Percentiles rank a stretch among this genome's conserved stretches.
Conservation (phyloP, 441 rosid species). For the Flueggea neowawraea region DNA sequence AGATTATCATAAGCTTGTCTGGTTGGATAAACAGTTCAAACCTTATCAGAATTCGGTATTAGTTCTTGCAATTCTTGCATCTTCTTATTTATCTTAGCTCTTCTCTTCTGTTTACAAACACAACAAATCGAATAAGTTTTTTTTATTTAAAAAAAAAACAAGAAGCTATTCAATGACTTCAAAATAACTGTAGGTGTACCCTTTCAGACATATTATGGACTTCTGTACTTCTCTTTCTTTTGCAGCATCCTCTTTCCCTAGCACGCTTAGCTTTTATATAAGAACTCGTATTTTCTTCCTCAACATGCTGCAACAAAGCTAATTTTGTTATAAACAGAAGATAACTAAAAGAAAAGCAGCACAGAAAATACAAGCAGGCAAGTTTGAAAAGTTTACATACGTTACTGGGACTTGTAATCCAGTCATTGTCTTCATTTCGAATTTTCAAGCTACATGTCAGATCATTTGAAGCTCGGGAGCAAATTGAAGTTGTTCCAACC, state of each 20-base stretch:
- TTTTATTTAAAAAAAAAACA: background rate
- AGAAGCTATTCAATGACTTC: background rate
- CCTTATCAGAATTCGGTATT: constrained; percentile 83
- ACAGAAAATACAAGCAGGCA: background rate
- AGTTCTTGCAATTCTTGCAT: constrained; percentile 78
- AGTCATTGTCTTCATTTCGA: constrained; percentile 24
- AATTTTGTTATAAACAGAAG: constrained; percentile 1
- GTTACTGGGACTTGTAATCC: constrained; percentile 23
- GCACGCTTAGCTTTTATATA: constrained; percentile 24
- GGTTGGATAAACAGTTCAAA: constrained; percentile 5
- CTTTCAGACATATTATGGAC: constrained; percentile 72
- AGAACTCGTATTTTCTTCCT: constrained; percentile 31
- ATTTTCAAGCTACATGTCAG: constrained; percentile 18
- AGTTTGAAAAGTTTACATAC: constrained; percentile 29
- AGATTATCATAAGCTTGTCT: background rate
- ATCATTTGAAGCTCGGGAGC: constrained; percentile 45
- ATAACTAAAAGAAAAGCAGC: background rate
- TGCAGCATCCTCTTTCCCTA: constrained; percentile 22
- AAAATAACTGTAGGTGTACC: constrained; percentile 16
- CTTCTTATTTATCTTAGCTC: constrained; percentile 84
- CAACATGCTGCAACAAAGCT: constrained; percentile 30
- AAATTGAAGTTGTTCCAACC: constrained; percentile 28
- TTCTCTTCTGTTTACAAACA: constrained; percentile 53
- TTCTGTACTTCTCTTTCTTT: constrained; percentile 55
- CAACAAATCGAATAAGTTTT: background rate